A percentile compares a stretch with the other conserved stretches of the same genome.
These are phyloP conservation scores for Letharia columbiana DNA, from an alignment of 495 filamentous ascomycete species.

Conservation along the genomic window DNA sequence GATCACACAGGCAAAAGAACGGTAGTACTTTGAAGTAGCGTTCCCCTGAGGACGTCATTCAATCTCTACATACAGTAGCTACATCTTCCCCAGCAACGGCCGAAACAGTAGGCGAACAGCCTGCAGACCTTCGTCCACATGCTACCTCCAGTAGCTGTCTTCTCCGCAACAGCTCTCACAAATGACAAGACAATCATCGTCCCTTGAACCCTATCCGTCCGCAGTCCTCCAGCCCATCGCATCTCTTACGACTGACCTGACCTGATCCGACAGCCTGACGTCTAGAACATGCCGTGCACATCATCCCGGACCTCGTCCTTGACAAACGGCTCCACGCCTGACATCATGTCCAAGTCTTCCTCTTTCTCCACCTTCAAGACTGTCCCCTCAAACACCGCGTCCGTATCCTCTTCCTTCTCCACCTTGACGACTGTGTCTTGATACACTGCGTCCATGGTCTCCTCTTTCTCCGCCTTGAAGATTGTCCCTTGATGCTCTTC, in stretches of 20 bases:
- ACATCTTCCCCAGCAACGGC: too few species aligned
- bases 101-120: too few species aligned
- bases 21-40: too few species aligned
- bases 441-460: neutral
- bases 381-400: too few species aligned
- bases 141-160: neutral
- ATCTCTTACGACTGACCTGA: neutral
- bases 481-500: constrained; percentile 9
- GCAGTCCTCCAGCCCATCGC: too few species aligned
- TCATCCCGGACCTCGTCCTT: neutral
- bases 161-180: neutral
- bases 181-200: neutral
- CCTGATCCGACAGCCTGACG: neutral
- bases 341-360: neutral
- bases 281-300: neutral
- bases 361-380: too few species aligned
- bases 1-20: too few species aligned
- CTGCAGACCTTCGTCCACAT: neutral
- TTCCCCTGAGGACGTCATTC: too few species aligned
- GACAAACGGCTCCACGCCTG: neutral
- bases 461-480: constrained; percentile 6
- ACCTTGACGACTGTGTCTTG: too few species aligned
- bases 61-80: too few species aligned
- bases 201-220: neutral
- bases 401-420: too few species aligned